Percentiles rank a stretch among this genome's conserved stretches.
These are phyloP conservation scores for Hydnum rufescens DNA, from an alignment of 768 basidiomycete genomes.

Conservation along the genomic window DNA sequence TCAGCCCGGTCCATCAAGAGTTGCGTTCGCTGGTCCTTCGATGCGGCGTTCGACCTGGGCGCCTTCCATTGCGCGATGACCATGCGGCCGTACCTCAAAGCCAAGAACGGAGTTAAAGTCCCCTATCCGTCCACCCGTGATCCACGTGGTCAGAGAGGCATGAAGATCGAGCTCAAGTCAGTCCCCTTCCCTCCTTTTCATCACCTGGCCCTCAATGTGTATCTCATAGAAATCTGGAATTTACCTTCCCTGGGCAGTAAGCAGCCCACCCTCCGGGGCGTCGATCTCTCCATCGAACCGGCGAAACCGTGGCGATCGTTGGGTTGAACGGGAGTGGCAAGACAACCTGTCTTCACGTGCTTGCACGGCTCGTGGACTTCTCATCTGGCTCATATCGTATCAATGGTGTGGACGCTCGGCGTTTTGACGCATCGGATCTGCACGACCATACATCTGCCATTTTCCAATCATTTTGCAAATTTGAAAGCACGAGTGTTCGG, in stretches of 20 bases:
- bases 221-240: conserved; percentile 35
- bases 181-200: neutral
- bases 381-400: conserved; percentile 45
- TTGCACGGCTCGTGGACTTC: conserved; percentile 63
- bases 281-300: conserved; percentile 47
- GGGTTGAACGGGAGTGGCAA: conserved; percentile 29
- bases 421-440: conserved; percentile 44
- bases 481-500: conserved; percentile 42
- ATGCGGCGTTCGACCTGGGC: conserved; percentile 70
- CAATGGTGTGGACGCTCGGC: conserved; percentile 50
- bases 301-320: conserved; percentile 70
- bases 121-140: conserved; percentile 26
- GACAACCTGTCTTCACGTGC: conserved; percentile 66
- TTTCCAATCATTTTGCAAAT: conserved; percentile 73
- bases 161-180: conserved; percentile 46
- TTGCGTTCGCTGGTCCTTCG: conserved; percentile 55
- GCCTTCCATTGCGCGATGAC: conserved; percentile 65
- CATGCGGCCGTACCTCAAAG: conserved; percentile 47
- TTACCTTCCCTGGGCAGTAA: conserved; percentile 57
- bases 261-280: conserved; percentile 44
- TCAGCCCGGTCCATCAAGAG: conserved; percentile 42
- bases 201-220: neutral
- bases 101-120: conserved; percentile 30
- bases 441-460: conserved; percentile 61
- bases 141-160: conserved; percentile 25